phyloP scores from a whole-genome alignment of 345 rosid genomes.

The Ceriops zippeliana region DNA sequence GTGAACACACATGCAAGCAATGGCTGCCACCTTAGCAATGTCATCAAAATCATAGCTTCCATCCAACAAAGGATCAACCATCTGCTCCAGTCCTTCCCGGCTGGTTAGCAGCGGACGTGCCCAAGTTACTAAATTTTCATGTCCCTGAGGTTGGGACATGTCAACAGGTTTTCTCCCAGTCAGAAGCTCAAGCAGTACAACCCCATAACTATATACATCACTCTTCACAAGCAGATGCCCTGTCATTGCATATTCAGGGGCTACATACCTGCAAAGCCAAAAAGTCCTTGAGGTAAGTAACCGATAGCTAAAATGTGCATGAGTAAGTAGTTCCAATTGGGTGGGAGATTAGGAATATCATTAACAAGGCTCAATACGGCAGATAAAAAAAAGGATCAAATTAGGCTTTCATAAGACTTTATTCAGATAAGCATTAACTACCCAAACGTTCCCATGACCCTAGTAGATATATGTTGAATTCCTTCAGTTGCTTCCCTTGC shows the following conservation, averaged over 20 bases:
- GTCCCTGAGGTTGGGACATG: slow-evolving; percentile 96
- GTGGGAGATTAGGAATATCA: background rate
- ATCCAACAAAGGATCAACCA: slow-evolving; percentile 78
- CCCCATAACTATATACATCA: slow-evolving; percentile 97
- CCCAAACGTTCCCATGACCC: slow-evolving; percentile 99
- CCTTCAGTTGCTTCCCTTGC: slow-evolving; percentile 99
- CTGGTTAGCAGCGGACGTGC: slow-evolving; percentile 82
- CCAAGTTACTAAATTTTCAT: slow-evolving; percentile 97
- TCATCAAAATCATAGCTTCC: slow-evolving; percentile 78
- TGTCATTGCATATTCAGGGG: slow-evolving; percentile 99
- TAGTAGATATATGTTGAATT: slow-evolving; percentile 89
- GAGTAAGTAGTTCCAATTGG: no score
- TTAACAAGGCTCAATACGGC: background rate
- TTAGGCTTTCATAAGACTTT: background rate
- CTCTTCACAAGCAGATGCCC: slow-evolving; percentile 99
- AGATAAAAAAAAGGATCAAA: background rate
- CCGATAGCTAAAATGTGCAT: no score
- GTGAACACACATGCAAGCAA: slow-evolving; percentile 98
- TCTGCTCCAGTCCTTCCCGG: slow-evolving; percentile 79
- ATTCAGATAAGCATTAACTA: slow-evolving; percentile 24
- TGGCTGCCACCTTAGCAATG: slow-evolving; percentile 97
- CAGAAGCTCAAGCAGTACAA: slow-evolving; percentile 96
- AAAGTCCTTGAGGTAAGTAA: no score
- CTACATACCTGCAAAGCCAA: slow-evolving; percentile 72
- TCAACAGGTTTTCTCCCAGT: slow-evolving; percentile 97